Evolutionary conservation across 192 early-diverging fungal species (phyloP), one percentile per base, ranked within the genome.

Genomic region (Rhizophagus clarus): DNA sequence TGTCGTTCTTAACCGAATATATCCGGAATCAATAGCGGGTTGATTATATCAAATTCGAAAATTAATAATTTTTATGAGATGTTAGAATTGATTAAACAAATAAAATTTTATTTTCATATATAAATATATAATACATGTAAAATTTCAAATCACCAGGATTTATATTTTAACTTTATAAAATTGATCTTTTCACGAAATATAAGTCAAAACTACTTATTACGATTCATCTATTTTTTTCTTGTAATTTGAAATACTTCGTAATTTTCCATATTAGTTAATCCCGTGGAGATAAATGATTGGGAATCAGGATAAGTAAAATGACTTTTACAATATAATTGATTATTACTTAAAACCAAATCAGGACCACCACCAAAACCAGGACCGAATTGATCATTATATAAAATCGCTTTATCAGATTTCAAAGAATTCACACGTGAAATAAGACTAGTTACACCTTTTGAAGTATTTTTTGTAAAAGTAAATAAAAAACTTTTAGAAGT

Each of bases 401-500:
- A 56, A 56, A 56, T 56, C 6, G 51, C 51, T 56, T 22, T 56
- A 56, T 56, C 51, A 17, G 51, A 56, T 56, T 56, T 22, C 0
- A 7, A 17, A 56, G 51, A 4, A 56, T 56, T 22, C 20, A 56
- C 17, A 7, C 51, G 51, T 56, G 51, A 56, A 22, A 56, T 56
- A 20, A 5, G 17, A 20, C 51, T 22, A 56, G 7, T 56, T 56
- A 56, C 17, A 56, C 51, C 15, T 56, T 22, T 56, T 56, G 15
- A 37, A 4, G 34, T 40, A 37, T 70, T 40, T n/a, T 70, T 70
- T 40, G 20, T 37, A 24, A 70, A 40, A 40, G 32, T 24, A 40
- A 70, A 70, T 70, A 70, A 40, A 70, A 70, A 70, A 70, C 68
- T 70, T 40, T 70, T 11, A 2, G 31, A 40, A 37, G 68, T 70